phyloP scores from a whole-genome alignment of 148 eudicot species.

The Cornus florida region DNA sequence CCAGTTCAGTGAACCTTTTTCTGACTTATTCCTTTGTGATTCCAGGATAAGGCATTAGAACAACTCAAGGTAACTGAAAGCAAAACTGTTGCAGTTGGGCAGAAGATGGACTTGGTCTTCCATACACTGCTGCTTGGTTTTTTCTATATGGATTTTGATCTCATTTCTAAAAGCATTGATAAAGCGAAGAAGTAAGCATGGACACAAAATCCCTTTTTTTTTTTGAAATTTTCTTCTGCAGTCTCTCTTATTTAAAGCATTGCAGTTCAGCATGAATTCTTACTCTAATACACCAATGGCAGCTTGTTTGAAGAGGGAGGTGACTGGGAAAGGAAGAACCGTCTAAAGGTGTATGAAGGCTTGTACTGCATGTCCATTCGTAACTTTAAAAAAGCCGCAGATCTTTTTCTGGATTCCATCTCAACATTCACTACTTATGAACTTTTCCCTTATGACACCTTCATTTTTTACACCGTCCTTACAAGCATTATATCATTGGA shows the following conservation, averaged over 20 bases:
- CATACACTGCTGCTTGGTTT: conserved; percentile 81
- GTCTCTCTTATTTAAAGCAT: conserved; percentile 7
- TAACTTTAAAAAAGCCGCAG: conserved; percentile 86
- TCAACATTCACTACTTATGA: conserved; percentile 99
- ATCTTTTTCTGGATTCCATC: conserved; percentile 93
- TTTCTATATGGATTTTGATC: conserved; percentile 95
- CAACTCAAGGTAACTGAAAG: conserved; percentile 91
- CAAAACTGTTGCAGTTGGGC: conserved; percentile 99
- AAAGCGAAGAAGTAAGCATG: conserved; percentile 86
- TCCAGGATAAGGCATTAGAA: conserved; percentile 85
- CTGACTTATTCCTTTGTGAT: background rate
- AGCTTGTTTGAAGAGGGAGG: conserved; percentile 99
- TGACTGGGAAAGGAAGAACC: conserved; percentile 99
- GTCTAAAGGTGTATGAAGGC: conserved; percentile 98
- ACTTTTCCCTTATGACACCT: conserved; percentile 89
- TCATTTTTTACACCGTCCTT: conserved; percentile 85
- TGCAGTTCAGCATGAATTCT: conserved; percentile 2
- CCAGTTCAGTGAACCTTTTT: background rate
- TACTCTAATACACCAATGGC: conserved; percentile 11
- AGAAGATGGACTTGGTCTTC: conserved; percentile 97
- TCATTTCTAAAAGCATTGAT: conserved; percentile 87
- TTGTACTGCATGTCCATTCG: conserved; percentile 88
- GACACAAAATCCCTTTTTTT: background rate
- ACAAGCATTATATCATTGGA: conserved; percentile 90
- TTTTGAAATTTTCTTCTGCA: background rate